Evolutionary conservation across 2,329 filamentous ascomycete species (phyloP).

Genomic region (Zasmidium angulare): DNA sequence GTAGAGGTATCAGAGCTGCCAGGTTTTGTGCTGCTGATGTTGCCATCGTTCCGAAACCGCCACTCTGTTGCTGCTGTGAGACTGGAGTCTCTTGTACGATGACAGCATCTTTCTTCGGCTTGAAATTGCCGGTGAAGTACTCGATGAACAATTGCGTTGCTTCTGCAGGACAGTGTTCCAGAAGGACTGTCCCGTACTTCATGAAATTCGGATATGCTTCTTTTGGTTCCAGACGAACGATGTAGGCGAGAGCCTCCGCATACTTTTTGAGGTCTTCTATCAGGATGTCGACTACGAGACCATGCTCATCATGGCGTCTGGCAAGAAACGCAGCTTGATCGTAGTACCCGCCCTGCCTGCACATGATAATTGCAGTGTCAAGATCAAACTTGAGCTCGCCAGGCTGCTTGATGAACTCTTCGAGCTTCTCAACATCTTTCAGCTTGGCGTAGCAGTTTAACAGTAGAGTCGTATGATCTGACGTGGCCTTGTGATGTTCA

Average conservation of each 20-base stretch:
- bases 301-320: slow-evolving; percentile 88
- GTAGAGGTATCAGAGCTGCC: slow-evolving; percentile 76
- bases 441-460: slow-evolving; percentile 97
- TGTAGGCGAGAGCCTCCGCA: slow-evolving; percentile 82
- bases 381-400: slow-evolving; percentile 94
- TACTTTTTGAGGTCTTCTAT: slow-evolving; percentile 95
- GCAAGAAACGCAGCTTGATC: slow-evolving; percentile 96
- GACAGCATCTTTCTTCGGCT: slow-evolving; percentile 65
- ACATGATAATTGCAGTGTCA: slow-evolving; percentile 97
- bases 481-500: slow-evolving; percentile 87
- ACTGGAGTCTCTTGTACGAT: slow-evolving; percentile 48
- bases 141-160: slow-evolving; percentile 88
- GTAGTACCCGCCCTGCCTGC: slow-evolving; percentile 92
- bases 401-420: slow-evolving; percentile 94
- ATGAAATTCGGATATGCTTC: slow-evolving; percentile 85
- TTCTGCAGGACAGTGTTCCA: slow-evolving; percentile 80
- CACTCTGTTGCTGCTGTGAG: slow-evolving; percentile 27
- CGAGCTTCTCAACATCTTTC: slow-evolving; percentile 94
- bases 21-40: slow-evolving; percentile 82
- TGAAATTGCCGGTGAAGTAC: slow-evolving; percentile 87
- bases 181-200: slow-evolving; percentile 89
- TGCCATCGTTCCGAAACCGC: slow-evolving; percentile 48
- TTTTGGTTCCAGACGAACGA: slow-evolving; percentile 81
- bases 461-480: slow-evolving; percentile 90
- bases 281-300: slow-evolving; percentile 90